Base-by-base conservation (phyloP, 2,329 filamentous ascomycete genomes). In the Cercospora beticola region DNA sequence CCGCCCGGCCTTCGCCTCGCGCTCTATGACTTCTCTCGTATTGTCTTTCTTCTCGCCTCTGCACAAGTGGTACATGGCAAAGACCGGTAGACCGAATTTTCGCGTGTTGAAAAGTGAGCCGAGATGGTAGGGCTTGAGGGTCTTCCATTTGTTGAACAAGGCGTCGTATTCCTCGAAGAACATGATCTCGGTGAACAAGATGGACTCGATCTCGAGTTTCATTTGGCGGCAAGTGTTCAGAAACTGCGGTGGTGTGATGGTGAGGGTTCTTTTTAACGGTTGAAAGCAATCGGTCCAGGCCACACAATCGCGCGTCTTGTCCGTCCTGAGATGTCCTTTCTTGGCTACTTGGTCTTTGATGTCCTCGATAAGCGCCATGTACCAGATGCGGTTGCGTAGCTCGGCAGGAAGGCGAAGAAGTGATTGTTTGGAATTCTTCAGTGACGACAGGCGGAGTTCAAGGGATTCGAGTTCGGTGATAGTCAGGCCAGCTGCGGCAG, bases 361-460 rank as follows among this genome's bases (percentile, higher is more conserved):
- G 26, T 65, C 63, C 12, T 26, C 63, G 18, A 65, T 46, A 7
- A 65, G 56, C 16, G 56, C 63, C 6, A 36, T 56, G 23, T n/a
- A 8, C 63, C 63, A 65, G 36, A 65, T 65, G 1, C 28, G 16
- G 23, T 65, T 65, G 33, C 63, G 52, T 3, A 65, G 5, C 14
- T 60, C 63, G 43, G 33, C 52, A 12, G 54, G 63, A 12, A 65
- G 63, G 18, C 31, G n/a, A 3, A 61, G 9, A 26, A 61, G n/a
- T 52, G 46, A 4, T 7, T 3, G 2, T 4, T 52, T 52, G 0
- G 46, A 52, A 5, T 52, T 52, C 4, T 52, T 52, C 10, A 52
- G 3, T 23, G 18, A 10, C 1, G 21, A 3, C 8, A 52, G 9
- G 3, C 21, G 46, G 21, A 23, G 18, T 18, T 9, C 0, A 6